Evolutionary conservation across 768 basidiomycete genomes (phyloP), one percentile per base, ranked within the genome.

Genomic region (Albatrellus ellisii): DNA sequence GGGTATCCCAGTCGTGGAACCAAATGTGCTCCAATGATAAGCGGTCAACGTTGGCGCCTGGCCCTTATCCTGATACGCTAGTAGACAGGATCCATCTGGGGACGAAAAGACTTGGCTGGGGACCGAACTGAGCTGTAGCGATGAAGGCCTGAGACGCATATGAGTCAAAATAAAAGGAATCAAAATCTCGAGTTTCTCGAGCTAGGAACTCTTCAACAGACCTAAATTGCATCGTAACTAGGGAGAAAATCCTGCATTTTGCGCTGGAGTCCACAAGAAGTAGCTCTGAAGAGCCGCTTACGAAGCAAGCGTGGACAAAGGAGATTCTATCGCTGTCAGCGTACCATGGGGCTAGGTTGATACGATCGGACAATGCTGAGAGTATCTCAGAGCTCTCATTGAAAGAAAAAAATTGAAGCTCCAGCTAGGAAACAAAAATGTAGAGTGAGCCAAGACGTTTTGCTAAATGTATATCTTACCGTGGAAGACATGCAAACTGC

Each of bases 11-110:
- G 59, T 51, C 0, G 63, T 59, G 0, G 70, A 67, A 2, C 76
- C 77, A 44, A 79, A 75, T 1, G 72, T 71, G 8, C 57, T 59
- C 70, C 70, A 75, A 48, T 77, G 77, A 46, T 69, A 75, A 0
- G 66, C 66, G 2, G 57, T 62, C 3, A 70, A 36, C 29, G 39
- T 27, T 3, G 45, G 21, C 12, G 21, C 11, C 21, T 46, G 22
- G 14, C 50, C 39, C 9, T 54, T 54, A 20, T 39, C 1, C 39
- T 34, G 31, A 63, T 58, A 6, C 59, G 48, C 2, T 61, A 53
- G 18, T 75, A 77, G 51, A 46, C 74, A 76, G 20, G 75, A 62
- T 0, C 72, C 74, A 47, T 77, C 75, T 0, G 75, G 72, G 0
- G 75, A 65, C 2, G 72, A 66, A 51, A 57, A 57, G 12, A 68